These are phyloP conservation scores for Rosa persica DNA, from an alignment of 306 rosid species.

Conservation along the genomic window DNA sequence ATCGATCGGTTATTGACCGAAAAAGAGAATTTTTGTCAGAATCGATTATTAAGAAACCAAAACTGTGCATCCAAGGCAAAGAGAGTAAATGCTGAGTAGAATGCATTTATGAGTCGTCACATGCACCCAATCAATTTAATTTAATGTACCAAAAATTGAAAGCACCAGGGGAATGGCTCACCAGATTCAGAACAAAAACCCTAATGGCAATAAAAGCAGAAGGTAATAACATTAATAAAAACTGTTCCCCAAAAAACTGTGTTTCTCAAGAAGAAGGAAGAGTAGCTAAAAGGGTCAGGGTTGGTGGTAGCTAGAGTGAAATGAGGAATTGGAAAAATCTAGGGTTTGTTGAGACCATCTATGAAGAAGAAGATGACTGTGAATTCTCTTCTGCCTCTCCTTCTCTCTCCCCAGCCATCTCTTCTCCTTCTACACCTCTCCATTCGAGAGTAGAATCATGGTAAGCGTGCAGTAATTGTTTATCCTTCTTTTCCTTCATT, in stretches of 20 bases:
- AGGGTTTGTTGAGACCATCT: slow-evolving; percentile 68
- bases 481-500: background rate
- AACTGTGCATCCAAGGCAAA: background rate
- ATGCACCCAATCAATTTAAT: slow-evolving; percentile 58
- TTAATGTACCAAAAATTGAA: slow-evolving; percentile 19
- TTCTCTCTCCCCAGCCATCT: slow-evolving; percentile 53
- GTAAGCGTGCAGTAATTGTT: slow-evolving; percentile 21
- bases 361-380: slow-evolving; percentile 62
- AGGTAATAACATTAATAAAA: background rate
- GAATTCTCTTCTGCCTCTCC: slow-evolving; percentile 65
- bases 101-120: slow-evolving; percentile 68
- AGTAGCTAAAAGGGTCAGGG: slow-evolving; percentile 7
- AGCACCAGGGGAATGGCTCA: slow-evolving; percentile 24
- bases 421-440: slow-evolving; percentile 65
- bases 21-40: background rate
- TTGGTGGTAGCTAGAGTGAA: slow-evolving; percentile 1
- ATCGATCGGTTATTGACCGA: background rate
- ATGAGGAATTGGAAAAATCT: slow-evolving; percentile 57
- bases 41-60: background rate
- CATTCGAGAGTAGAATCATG: slow-evolving; percentile 57
- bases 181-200: slow-evolving; percentile 25
- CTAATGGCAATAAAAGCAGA: slow-evolving; percentile 21
- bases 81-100: slow-evolving; percentile 25
- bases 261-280: slow-evolving; percentile 5
- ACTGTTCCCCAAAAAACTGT: background rate